Base-by-base conservation (phyloP, 2,329 filamentous ascomycete genomes). In the Xylaria arbuscula region DNA sequence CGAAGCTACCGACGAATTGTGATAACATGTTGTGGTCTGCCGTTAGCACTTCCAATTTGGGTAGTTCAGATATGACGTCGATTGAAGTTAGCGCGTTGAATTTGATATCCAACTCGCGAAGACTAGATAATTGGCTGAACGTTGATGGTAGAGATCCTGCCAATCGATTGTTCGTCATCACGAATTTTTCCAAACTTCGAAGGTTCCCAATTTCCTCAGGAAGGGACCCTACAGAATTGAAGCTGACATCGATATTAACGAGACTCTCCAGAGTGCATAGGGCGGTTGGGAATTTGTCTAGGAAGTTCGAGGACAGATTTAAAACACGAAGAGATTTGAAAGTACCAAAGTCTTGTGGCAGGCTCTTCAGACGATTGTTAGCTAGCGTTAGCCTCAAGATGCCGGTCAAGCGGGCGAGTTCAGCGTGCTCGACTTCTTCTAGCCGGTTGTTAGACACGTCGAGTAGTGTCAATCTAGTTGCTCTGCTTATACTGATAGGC, bases 391-490 rank as follows among this genome's bases (percentile, higher is more conserved):
- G 86, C 79, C 95, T 97, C 66, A 97, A 87, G 45, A 99, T 83
- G 24, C 91, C 90, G 22, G 87, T 87, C 15, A 98, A 83, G 62
- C 88, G 89, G 72, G 93, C 87, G 47, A 99, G 86, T 66, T 96
- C 91, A 3, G 93, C 93, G 74, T 95, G 90, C 62, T 97, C 93
- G 48, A 99, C 83, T 72, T 95, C 89, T 76, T 98, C 94, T 24
- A 99, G 81, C 66, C 92, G 87, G 77, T 99, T 99, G 80, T 98
- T 98, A 2, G 95, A 98, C 3, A 98, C 90, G 78, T 99, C 96
- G 69, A 99, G 86, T 76, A 93, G 94, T 0, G 93, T 97, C 74
- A 99, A 84, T 70, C 90, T 90, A 71, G 84, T 90, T 32, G 96
- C 95, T 73, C 94, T 86, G 71, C 92, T 90, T 62, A 99, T 86